Evolutionary conservation across 345 rosid species (phyloP), one percentile per base, ranked within the genome.

Genomic region (Citrus reticulata): DNA sequence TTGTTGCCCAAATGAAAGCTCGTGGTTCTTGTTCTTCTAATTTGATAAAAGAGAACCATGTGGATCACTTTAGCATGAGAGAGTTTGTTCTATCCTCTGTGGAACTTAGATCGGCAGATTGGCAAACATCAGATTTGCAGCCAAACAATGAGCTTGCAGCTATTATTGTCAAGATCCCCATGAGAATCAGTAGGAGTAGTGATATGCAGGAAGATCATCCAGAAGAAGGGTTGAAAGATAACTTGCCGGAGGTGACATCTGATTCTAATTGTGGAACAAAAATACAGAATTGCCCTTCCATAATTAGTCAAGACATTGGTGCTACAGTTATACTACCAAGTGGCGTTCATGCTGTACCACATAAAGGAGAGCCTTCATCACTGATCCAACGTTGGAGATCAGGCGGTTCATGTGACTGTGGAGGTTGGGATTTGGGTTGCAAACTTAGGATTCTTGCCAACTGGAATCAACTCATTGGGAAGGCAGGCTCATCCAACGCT

Each of bases 351-450:
- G 85, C 95, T 78, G 86, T 96, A 60, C 97, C 98, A 49, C 90
- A 88, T 81, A 90, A 88, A 77, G 97, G 97, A 69, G 97, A 90
- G 30, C 99, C 98, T 72, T 92, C 97, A 13, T 90, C 99, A 8
- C 74, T 96, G 85, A 88, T 94, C 72, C 93, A 96, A 62, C 90
- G 98, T 4, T 96, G 98, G 99, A 90, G 84, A 79, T 86, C 97
- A 57, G 98, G 97, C 72, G 99, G 99, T 19, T 85, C 94, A 74
- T 96, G 99, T 74, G 98, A 96, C 78, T 96, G 99, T 78, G 99
- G 98, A 78, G 99, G 98, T 75, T 96, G 99, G 99, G 99, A 96
- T 81, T 81, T 91, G 81, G 95, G 95, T 29, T 96, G 98, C 84
- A 84, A 90, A 77, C 94, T 92, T 61, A 87, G 83, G 89, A 81